phyloP scores from a whole-genome alignment of 164 flowering plant genomes.

The Cinnamomum micranthum region DNA sequence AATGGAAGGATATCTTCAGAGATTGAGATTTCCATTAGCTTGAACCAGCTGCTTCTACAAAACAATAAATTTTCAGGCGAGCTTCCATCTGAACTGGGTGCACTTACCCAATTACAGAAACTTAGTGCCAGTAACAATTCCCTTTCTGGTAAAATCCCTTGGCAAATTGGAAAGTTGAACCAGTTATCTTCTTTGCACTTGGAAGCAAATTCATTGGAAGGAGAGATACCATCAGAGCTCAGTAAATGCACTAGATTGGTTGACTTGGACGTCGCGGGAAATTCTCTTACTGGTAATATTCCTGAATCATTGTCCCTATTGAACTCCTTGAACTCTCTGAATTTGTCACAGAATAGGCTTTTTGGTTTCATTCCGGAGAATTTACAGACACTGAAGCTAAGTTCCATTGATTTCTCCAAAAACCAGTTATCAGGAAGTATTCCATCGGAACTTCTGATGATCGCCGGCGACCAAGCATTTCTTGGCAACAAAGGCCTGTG shows the following conservation, averaged over 20 bases:
- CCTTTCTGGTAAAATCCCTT: conserved; percentile 63
- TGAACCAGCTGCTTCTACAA: conserved; percentile 53
- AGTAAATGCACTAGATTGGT: conserved; percentile 54
- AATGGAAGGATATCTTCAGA: conserved; percentile 51
- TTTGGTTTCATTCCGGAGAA: conserved; percentile 58
- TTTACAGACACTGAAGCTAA: conserved; percentile 55
- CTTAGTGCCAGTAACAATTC: conserved; percentile 47
- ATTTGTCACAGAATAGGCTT: conserved; percentile 66
- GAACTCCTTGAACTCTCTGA: conserved; percentile 76
- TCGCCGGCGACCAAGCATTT: conserved; percentile 66
- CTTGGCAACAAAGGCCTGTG: conserved; percentile 59
- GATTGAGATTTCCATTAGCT: conserved; percentile 48
- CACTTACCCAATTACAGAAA: conserved; percentile 45
- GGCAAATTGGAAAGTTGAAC: conserved; percentile 44
- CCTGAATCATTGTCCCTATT: conserved; percentile 45
- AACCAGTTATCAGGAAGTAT: conserved; percentile 66
- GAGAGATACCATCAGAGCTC: conserved; percentile 63
- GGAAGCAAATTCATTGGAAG: conserved; percentile 55
- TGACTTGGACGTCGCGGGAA: conserved; percentile 69
- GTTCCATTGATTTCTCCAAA: conserved; percentile 66
- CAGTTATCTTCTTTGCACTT: conserved; percentile 63
- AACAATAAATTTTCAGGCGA: conserved; percentile 73
- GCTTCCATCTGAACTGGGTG: conserved; percentile 62
- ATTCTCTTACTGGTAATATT: conserved; percentile 56
- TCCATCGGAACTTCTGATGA: conserved; percentile 47